phyloP scores from a whole-genome alignment of 2,329 filamentous ascomycete species.

The Venturia asperata region DNA sequence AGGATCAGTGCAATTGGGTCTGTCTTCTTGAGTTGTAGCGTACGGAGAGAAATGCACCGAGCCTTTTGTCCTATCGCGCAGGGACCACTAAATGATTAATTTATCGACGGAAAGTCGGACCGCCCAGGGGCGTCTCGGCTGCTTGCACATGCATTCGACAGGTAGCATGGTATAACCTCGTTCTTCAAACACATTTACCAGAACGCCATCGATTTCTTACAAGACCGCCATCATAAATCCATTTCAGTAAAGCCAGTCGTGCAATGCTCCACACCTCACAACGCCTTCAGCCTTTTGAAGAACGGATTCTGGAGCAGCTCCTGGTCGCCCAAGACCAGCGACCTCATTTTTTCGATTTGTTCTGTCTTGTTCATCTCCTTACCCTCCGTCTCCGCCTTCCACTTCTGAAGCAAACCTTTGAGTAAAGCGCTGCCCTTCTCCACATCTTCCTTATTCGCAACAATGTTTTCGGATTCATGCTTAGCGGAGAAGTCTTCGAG shows the following conservation, averaged over 20 bases:
- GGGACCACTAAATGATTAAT: background rate
- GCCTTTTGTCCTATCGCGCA: background rate
- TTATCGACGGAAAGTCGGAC: background rate
- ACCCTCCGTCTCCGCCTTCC: conserved; percentile 70
- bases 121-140: background rate
- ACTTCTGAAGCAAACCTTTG: conserved; percentile 73
- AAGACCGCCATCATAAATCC: background rate
- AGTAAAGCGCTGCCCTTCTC: conserved; percentile 80
- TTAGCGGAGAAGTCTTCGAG: conserved; percentile 89
- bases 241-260: background rate
- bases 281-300: conserved; percentile 52
- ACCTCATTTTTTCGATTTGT: conserved; percentile 70
- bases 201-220: background rate
- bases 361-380: conserved; percentile 54
- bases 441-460: conserved; percentile 76
- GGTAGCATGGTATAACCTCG: background rate
- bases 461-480: conserved; percentile 49
- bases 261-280: conserved; percentile 27
- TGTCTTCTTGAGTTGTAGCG: background rate
- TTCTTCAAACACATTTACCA: background rate
- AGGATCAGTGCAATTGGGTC: too few relatives aligned
- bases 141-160: background rate
- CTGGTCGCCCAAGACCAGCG: conserved; percentile 67
- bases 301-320: conserved; percentile 58
- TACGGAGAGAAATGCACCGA: background rate